Evolutionary conservation across 306 rosid genomes (phyloP), one percentile per base, ranked within the genome.

Genomic region (Carpinus fangiana): DNA sequence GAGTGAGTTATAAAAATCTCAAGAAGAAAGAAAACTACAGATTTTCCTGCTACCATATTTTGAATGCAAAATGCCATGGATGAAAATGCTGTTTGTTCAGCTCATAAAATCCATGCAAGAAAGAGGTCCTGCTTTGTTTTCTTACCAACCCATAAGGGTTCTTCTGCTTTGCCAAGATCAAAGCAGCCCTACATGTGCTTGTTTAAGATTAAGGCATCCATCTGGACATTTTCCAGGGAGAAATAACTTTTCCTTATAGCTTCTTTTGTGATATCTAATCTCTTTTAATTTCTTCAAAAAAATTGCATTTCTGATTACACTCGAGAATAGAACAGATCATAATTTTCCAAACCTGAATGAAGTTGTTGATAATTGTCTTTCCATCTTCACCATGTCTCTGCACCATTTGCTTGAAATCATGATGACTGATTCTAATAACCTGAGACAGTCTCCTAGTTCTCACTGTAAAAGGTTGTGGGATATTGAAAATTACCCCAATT

Each of bases 381-480:
- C 87, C 89, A 45, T 94, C 97, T 11, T 90, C 80, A 78, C 73
- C 87, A 20, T 86, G 81, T 81, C 91, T 87, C 67, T 90, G 94
- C n/a, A 89, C 73, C 82, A 94, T 80, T 77, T 92, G 92, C 92
- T 88, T 89, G 89, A 92, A 94, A 81, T 86, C 87, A 36, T 81
- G 85, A 76, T 94, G 97, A 80, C 88, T 84, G 78, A 90, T 83
- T 76, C 81, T 89, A 72, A 92, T 80, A 79, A 92, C 92, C 87
- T 88, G 93, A 68, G 94, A 90, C 60, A 92, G 91, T 79, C 85
- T 90, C 79, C 77, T 94, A 52, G 93, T 88, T 86, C 97, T 89
- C 85, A 92, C 90, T 9, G 98, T 90, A 86, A 88, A 92, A 43
- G 97, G 92, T 82, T 90, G 98, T 57, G 96, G 96, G 77, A 79